phyloP scores from a whole-genome alignment of 305 asterid genomes.

The Coffea humblotiana region DNA sequence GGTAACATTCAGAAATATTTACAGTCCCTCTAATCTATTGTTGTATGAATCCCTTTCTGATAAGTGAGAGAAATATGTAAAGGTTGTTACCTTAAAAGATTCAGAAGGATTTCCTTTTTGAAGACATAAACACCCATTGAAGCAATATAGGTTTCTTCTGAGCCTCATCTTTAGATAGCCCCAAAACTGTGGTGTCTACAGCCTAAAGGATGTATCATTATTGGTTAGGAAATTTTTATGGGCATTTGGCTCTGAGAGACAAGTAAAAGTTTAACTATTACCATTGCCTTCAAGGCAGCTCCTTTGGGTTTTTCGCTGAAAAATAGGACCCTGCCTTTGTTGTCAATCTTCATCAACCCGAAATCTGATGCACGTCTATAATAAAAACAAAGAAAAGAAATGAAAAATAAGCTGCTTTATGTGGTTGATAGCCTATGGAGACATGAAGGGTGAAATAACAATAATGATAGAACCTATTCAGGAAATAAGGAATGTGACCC shows the following conservation, averaged over 20 bases:
- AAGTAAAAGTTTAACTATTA: constrained; percentile 31
- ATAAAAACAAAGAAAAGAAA: constrained; percentile 34
- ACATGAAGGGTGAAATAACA: neutral
- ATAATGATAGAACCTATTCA: neutral
- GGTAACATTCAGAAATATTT: neutral
- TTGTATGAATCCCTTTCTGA: neutral
- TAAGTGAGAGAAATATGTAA: neutral
- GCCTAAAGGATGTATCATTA: constrained; percentile 51
- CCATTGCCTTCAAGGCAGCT: constrained; percentile 84
- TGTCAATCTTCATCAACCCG: constrained; percentile 93
- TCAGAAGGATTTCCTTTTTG: constrained; percentile 93
- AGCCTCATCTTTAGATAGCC: constrained; percentile 85
- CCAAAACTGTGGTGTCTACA: constrained; percentile 82
- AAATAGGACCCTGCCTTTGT: constrained; percentile 70
- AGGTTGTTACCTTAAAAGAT: constrained; percentile 61
- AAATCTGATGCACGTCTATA: constrained; percentile 98
- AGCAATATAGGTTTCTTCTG: constrained; percentile 89
- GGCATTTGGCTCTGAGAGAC: constrained; percentile 13
- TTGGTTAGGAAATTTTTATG: constrained; percentile 6
- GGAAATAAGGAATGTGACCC: neutral
- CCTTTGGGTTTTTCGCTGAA: constrained; percentile 94
- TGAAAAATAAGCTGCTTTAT: constrained; percentile 5
- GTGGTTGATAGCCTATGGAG: neutral
- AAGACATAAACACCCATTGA: constrained; percentile 98
- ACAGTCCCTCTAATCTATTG: constrained; percentile 1